Evolutionary conservation across 1,139 yeast species (phyloP).

Genomic region (Yamadazyma sp.): DNA sequence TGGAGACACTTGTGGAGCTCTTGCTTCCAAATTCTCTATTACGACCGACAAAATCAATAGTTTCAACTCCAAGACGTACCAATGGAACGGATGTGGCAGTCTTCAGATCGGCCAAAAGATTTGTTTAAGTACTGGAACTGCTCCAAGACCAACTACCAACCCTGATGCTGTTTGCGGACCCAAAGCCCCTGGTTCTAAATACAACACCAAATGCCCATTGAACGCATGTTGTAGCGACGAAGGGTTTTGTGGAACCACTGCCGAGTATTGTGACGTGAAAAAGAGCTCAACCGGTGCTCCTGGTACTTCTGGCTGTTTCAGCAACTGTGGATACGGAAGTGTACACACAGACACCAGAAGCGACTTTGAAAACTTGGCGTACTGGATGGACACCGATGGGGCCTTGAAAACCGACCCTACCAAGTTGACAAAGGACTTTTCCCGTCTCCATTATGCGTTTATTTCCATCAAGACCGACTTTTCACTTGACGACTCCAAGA

Average conservation of each 20-base stretch:
- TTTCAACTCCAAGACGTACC: slow-evolving; percentile 16
- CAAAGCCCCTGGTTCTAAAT: slow-evolving; percentile 16
- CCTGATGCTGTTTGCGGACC: slow-evolving; percentile 19
- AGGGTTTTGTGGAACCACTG: slow-evolving; percentile 17
- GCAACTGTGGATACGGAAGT: slow-evolving; percentile 20
- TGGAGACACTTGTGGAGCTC: slow-evolving; percentile 14
- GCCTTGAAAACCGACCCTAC: slow-evolving; percentile 14
- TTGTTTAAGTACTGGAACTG: slow-evolving; percentile 17
- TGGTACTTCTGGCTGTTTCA: slow-evolving; percentile 17
- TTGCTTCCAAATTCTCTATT: slow-evolving; percentile 10
- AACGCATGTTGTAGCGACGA: slow-evolving; percentile 20
- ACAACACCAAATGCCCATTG: slow-evolving; percentile 15
- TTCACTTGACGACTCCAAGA: slow-evolving; percentile 11
- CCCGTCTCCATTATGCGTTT: slow-evolving; percentile 19
- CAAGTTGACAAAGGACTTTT: slow-evolving; percentile 10
- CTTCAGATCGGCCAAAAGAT: slow-evolving; percentile 12
- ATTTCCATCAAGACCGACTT: slow-evolving; percentile 15
- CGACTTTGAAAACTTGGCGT: slow-evolving; percentile 17
- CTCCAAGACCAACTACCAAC: slow-evolving; percentile 16
- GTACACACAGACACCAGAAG: slow-evolving; percentile 16
- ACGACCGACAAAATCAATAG: slow-evolving; percentile 8
- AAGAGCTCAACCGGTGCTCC: slow-evolving; percentile 9
- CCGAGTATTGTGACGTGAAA: slow-evolving; percentile 14
- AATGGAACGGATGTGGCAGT: slow-evolving; percentile 17
- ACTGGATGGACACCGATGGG: slow-evolving; percentile 18